Conservation (phyloP, 495 filamentous ascomycete genomes). For the Neurospora sp. region DNA sequence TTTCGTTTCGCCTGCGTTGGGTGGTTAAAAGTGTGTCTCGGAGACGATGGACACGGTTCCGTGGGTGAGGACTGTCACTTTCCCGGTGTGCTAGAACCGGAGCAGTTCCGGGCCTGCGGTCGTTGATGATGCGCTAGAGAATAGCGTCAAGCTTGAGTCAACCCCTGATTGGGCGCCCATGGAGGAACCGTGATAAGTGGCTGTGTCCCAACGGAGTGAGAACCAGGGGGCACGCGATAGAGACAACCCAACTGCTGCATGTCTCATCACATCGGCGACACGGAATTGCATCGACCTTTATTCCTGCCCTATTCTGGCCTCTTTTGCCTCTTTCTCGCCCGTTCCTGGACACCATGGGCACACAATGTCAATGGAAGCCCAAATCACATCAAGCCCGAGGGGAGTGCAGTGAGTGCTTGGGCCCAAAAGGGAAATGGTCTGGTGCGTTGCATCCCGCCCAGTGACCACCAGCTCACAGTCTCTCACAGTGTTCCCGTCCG, state of each 20-base stretch:
- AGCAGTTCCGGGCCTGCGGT: neutral
- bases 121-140: neutral
- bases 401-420: neutral
- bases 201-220: neutral
- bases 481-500: neutral
- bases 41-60: neutral
- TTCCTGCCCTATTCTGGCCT: neutral
- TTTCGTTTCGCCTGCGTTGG: neutral
- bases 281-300: neutral
- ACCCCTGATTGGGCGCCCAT: neutral
- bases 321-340: neutral
- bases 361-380: neutral
- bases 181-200: neutral
- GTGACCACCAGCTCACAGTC: neutral
- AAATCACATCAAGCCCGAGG: neutral
- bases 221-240: neutral
- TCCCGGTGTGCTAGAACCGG: neutral
- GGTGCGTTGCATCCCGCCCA: neutral
- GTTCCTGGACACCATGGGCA: neutral
- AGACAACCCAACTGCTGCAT: neutral
- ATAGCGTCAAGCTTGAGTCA: neutral
- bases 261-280: neutral
- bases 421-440: neutral
- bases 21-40: neutral
- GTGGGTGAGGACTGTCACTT: neutral